Conservation (phyloP, 1,139 yeast species). For the Geotrichum australiense region DNA sequence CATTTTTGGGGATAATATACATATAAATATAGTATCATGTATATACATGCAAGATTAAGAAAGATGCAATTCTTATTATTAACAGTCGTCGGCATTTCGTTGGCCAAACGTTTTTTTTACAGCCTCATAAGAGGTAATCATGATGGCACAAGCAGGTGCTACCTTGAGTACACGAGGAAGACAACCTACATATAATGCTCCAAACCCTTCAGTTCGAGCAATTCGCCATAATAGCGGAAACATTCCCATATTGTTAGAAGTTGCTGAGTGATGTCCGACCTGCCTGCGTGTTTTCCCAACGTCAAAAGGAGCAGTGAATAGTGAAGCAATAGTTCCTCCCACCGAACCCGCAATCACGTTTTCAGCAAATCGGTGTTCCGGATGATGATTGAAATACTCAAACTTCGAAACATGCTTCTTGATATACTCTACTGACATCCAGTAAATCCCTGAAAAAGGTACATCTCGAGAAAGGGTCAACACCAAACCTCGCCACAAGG, state of each 20-base stretch:
- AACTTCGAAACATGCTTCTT: constrained; percentile 24
- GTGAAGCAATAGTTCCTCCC: constrained; percentile 80
- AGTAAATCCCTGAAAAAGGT: constrained; percentile 91
- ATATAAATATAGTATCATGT: too few relatives aligned
- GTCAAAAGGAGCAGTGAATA: constrained; percentile 89
- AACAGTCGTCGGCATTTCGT: constrained; percentile 17
- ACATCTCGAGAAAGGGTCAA: constrained; percentile 95
- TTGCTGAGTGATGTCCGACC: constrained; percentile 41
- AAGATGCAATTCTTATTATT: background rate
- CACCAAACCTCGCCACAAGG: constrained; percentile 77
- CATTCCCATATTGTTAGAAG: constrained; percentile 42
- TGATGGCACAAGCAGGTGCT: constrained; percentile 97
- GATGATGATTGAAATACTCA: constrained; percentile 23
- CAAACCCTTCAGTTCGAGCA: constrained; percentile 60
- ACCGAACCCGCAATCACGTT: constrained; percentile 80
- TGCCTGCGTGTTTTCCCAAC: constrained; percentile 95
- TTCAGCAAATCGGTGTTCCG: constrained; percentile 55
- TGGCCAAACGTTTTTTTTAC: constrained; percentile 56
- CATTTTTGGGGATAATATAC: too few relatives aligned
- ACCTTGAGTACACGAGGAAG: constrained; percentile 82
- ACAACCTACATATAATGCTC: constrained; percentile 77
- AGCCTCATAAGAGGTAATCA: constrained; percentile 92
- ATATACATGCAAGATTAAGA: constrained; percentile 8
- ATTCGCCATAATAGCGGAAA: constrained; percentile 58
- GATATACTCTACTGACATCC: constrained; percentile 55